Conservation (phyloP, 371 early-diverging fungal species). For the Mortierella sp. region DNA sequence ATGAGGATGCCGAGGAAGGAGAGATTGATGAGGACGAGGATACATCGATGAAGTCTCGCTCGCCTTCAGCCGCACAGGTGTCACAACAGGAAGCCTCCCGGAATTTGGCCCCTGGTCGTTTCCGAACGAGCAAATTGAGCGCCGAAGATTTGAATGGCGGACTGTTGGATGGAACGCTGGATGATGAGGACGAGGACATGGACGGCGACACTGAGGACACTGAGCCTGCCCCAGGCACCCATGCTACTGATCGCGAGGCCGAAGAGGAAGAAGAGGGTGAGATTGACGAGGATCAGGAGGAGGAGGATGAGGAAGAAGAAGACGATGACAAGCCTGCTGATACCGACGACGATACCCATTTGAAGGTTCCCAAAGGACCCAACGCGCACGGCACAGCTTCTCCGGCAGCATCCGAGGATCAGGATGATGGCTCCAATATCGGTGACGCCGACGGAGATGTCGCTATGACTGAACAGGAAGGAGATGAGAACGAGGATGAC, state of each 20-base stretch:
- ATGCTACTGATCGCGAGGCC: slow-evolving; percentile 16
- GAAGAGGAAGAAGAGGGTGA: slow-evolving; percentile 28
- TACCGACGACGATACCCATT: slow-evolving; percentile 17
- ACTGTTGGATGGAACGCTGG: slow-evolving; percentile 40
- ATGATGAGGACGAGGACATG: slow-evolving; percentile 44
- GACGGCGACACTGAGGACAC: slow-evolving; percentile 39
- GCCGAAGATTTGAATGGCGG: slow-evolving; percentile 41
- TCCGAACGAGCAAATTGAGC: slow-evolving; percentile 19
- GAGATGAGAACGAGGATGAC: slow-evolving; percentile 27
- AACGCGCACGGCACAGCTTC: slow-evolving; percentile 13
- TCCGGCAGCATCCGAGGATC: slow-evolving; percentile 27
- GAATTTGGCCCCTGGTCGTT: background rate
- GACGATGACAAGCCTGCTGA: slow-evolving; percentile 15
- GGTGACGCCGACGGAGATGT: slow-evolving; percentile 24
- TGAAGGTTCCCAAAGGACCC: slow-evolving; percentile 13
- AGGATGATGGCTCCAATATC: slow-evolving; percentile 12
- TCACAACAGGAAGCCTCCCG: background rate
- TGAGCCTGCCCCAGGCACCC: slow-evolving; percentile 5
- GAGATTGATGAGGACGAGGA: slow-evolving; percentile 19
- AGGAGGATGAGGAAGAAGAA: slow-evolving; percentile 20
- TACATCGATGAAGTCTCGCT: slow-evolving; percentile 5
- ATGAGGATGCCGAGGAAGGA: slow-evolving; percentile 5
- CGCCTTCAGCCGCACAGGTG: background rate
- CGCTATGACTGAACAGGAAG: slow-evolving; percentile 31
- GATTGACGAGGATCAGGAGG: slow-evolving; percentile 37